Base-by-base conservation (phyloP, 768 basidiomycete genomes). In the Tricholoma matsutake region DNA sequence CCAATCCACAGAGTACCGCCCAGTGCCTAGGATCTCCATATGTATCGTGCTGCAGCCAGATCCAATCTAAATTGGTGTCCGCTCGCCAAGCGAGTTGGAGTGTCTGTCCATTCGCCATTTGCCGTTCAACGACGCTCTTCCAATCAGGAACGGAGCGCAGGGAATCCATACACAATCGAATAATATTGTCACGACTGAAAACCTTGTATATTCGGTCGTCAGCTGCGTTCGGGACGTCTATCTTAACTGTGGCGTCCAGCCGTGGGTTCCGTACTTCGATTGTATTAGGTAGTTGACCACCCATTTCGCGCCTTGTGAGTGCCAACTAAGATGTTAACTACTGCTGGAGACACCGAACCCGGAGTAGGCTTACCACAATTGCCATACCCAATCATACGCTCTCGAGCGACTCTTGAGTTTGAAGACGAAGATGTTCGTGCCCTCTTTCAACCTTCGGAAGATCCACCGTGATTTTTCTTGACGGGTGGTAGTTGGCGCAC, bases 331-430 rank as follows among this genome's bases (percentile, higher is more conserved):
- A 31, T 53, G 31, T 58, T 22, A 53, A 52, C 45, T 49, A 49
- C n/a, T 51, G 25, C 51, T 43, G 49, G 25, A 61, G 10, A 34
- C 3, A 58, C 25, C 39, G 54, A 54, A 54, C 56, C 7, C 43
- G 31, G 6, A 39, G 39, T 47, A 35, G 2, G 58, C 75, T 58
- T 65, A 88, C 94, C 92, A 94, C 51, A 97, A 76, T 56, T 85
- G 81, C 95, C 94, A 97, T 49, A 86, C 79, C 96, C 96, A 98
- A 71, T 97, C 94, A 39, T 84, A 80, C 1, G 91, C 88, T 56
- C 93, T 79, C 5, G 89, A 86, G 29, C 91, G 84, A 63, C 86
- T 87, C 70, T 89, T 92, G 16, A 79, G 67, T 67, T 96, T 96
- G 73, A 96, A 91, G 29, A 96, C 80, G 71, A 95, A 96, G 28